phyloP scores from a whole-genome alignment of 495 filamentous ascomycete species.

The Xylaria castorea region DNA sequence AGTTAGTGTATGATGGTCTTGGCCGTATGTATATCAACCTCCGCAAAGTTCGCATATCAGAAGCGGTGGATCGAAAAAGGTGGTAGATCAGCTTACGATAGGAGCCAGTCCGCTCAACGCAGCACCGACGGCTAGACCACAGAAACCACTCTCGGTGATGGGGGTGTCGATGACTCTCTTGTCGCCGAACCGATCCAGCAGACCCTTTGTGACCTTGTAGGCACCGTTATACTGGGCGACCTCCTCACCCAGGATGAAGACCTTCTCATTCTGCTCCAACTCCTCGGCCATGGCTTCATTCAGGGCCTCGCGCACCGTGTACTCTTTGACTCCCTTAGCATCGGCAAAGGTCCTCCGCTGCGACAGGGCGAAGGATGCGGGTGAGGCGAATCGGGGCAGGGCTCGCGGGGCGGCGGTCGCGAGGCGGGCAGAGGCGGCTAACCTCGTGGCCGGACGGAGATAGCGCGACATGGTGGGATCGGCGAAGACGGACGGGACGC shows the following conservation, averaged over 20 bases:
- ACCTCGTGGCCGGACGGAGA: constrained; percentile 79
- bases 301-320: constrained; percentile 94
- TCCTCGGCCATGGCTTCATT: constrained; percentile 98
- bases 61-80: not conserved
- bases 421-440: constrained; percentile 69
- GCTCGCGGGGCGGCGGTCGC: constrained; percentile 53
- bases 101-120: constrained; percentile 93
- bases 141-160: constrained; percentile 96
- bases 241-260: constrained; percentile 95
- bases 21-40: not conserved
- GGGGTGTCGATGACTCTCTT: constrained; percentile 98
- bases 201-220: constrained; percentile 98
- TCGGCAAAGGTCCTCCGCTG: constrained; percentile 62
- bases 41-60: not conserved
- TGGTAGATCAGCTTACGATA: constrained; percentile 67
- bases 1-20: constrained; percentile 9
- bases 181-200: constrained; percentile 94
- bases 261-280: constrained; percentile 90
- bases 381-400: constrained; percentile 47
- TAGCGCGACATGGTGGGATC: constrained; percentile 66
- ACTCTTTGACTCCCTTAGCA: constrained; percentile 76
- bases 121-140: constrained; percentile 90
- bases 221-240: constrained; percentile 99
- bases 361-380: constrained; percentile 48
- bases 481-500: constrained; percentile 31